Evolutionary conservation across 2,329 filamentous ascomycete species (phyloP), one percentile per base, ranked within the genome.

Genomic region (Alternaria ethzedia): DNA sequence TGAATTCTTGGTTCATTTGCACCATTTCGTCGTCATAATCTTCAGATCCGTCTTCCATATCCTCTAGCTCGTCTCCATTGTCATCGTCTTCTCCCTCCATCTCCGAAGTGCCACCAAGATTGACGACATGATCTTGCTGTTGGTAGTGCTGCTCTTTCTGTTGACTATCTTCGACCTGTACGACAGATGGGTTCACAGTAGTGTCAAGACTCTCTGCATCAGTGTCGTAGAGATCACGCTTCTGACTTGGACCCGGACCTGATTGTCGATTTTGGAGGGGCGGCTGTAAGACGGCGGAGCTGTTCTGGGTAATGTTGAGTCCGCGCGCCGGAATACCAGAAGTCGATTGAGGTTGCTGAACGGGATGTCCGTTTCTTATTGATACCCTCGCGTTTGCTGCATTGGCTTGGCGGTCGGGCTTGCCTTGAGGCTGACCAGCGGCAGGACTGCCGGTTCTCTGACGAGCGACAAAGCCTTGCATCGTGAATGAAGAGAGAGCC

Each of bases 201-300:
- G 75, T 78, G 49, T 79, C 79, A 26, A 80, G 68, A 54, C 76
- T 79, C 44, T 75, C 78, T 25, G 74, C 75, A 62, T 82, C 79
- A 61, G 80, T 82, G 52, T 76, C 80, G 51, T 76, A 81, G 1
- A 45, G 54, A 64, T 77, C 73, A 60, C 61, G 63, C 54, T 67
- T 70, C 20, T 62, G 41, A 26, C 50, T 46, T n/a, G 51, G 62
- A 55, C 56, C 62, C 61, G 69, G 68, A 44, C 60, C 65, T 49
- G 63, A 56, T 1, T 61, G 65, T 56, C 63, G 66, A 30, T 57
- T 66, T 30, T 65, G 69, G 9, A 54, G 59, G 25, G 66, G 60
- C 32, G 66, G 70, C 57, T 71, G 67, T 10, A 67, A 17, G 5
- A 54, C 17, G 41, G 63, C 61, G 25, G 66, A 58, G 25, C 52